Base-by-base conservation (phyloP, 352 stramenopile species). In the Pseudoperonospora humuli region DNA sequence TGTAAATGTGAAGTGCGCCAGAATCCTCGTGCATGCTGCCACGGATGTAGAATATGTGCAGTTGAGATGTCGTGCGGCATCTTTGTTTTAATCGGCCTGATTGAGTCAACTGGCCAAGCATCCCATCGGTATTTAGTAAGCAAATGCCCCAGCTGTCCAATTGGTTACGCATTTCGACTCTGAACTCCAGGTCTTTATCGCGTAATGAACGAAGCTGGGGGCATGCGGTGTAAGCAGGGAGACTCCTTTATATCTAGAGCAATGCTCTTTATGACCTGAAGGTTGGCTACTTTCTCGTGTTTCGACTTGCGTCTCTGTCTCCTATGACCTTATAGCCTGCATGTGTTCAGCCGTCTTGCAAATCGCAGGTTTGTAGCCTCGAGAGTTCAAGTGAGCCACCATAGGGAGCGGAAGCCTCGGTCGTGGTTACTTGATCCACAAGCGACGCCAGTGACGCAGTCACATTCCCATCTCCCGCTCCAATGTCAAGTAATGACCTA, bases 391-490 rank as follows among this genome's bases (percentile, higher is more conserved):
- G 34, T 71, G 70, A 42, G 70, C 77, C 14, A 87, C 80, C 80
- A 93, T 93, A n/a, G 8, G 80, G 75, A 5, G 63, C 52, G 1
- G 80, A 93, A 25, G 84, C 78, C 47, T 93, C 80, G 0, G 80
- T 93, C 5, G 72, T 75, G 11, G 62, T 74, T 19, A 90, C 77
- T 27, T 67, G 45, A 20, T 83, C 60, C 11, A 88, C 75, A 11
- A 90, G 68, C 41, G 77, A 81, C n/a, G 74, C 75, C n/a, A 93
- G 57, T 9, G 69, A 78, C 11, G 60, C 74, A 3, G 81, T 93
- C 33, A 93, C 78, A 36, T 93, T 87, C 46, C 81, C 81, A 45
- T 93, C 81, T 21, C 81, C 81, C 14, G 81, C 81, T 21, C 78
- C 81, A 52, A 93, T 86, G 29, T 93, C 81, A 7, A 93, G 70